phyloP scores from a whole-genome alignment of 768 basidiomycete species.

The Brasilioporus rufonigricans region DNA sequence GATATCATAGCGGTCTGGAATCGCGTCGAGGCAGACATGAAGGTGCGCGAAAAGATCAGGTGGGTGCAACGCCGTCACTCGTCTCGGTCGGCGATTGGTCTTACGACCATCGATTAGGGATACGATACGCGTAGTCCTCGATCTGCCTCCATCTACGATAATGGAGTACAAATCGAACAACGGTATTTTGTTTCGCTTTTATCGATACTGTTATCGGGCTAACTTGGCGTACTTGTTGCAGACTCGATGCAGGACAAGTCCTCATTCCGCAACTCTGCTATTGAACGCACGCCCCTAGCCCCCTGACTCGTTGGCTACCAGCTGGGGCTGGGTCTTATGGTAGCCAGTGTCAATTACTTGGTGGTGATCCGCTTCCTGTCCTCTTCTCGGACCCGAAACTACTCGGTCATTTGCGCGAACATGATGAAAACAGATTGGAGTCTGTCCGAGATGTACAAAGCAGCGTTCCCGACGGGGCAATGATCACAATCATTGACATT shows the following conservation, averaged over 20 bases:
- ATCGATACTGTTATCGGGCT: neutral
- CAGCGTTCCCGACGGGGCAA: neutral
- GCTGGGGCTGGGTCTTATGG: neutral
- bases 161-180: slow-evolving; percentile 98
- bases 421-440: slow-evolving; percentile 1
- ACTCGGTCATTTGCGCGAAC: slow-evolving; percentile 1
- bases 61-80: slow-evolving; percentile 41
- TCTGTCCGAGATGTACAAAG: slow-evolving; percentile 12
- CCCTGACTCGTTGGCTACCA: slow-evolving; percentile 10
- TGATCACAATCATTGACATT: slow-evolving; percentile 4
- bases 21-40: slow-evolving; percentile 71
- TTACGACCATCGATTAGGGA: slow-evolving; percentile 50
- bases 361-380: neutral
- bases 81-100: slow-evolving; percentile 15
- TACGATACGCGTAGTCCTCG: slow-evolving; percentile 71
- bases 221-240: slow-evolving; percentile 26
- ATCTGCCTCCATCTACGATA: slow-evolving; percentile 70
- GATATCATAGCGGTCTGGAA: slow-evolving; percentile 96
- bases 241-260: slow-evolving; percentile 90
- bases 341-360: slow-evolving; percentile 1
- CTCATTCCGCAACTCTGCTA: slow-evolving; percentile 70
- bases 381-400: neutral
- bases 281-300: slow-evolving; percentile 41
- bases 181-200: slow-evolving; percentile 39
- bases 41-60: slow-evolving; percentile 80